Evolutionary conservation across 352 stramenopile genomes (phyloP), one percentile per base, ranked within the genome.

Genomic region (Thraustotheca clavata): DNA sequence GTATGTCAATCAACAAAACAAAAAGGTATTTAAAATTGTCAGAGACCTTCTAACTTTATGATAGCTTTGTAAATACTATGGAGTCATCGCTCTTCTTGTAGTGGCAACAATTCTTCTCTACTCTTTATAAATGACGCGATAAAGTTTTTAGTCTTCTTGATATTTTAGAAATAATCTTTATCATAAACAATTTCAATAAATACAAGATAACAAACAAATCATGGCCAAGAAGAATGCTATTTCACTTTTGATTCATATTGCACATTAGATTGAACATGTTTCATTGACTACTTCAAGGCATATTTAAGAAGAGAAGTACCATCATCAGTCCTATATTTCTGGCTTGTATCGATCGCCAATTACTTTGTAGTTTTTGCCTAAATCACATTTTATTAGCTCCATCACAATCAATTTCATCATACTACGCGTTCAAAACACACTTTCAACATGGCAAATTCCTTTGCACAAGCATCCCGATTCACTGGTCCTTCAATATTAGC

Each of bases 391-490:
- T 9, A 55, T 65, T 9, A 18, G 26, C 12, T 9, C 36, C 4
- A 16, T 18, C 50, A 22, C 22, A 52, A 24, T 26, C 26, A 5
- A 24, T 3, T 29, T 9, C 54, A 9, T 27, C 46, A 27, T 33
- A 63, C 70, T 14, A 69, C 70, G 54, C 73, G 80, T 68, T 80
- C 63, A 55, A 89, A 87, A 70, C 83, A 91, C 20, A 69, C 60
- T 60, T 76, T 77, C 26, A 91, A 73, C 67, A 88, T 89, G 49
- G 76, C 61, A 60, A 91, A 91, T 73, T 91, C 83, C 43, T 75
- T 71, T 27, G 86, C 79, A 67, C 83, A 91, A 24, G 71, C 79
- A 7, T 72, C 55, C 49, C 73, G 75, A 46, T 72, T 71, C 16
- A 89, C 69, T 33, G 72, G 73, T 29, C 83, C 80, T 24, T 73